Percentiles rank a stretch among this genome's conserved stretches.
Evolutionary conservation across 768 basidiomycete genomes (phyloP).

Genomic region (Coprinellus micaceus): DNA sequence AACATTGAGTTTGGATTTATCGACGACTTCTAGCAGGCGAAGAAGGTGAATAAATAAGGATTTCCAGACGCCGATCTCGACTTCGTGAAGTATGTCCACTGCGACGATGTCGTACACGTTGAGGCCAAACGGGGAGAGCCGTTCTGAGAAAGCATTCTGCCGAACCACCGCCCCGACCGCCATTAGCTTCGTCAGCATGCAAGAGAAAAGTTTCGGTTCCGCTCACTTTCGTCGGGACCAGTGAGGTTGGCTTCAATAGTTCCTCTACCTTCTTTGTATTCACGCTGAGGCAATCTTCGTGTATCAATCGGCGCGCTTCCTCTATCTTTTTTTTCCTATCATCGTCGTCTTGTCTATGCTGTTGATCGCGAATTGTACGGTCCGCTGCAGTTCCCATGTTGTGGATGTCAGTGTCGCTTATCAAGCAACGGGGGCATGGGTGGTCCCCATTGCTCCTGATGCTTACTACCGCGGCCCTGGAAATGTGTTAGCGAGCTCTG

Average conservation of each 20-base stretch:
- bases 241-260: neutral
- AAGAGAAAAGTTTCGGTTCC: too few relatives aligned
- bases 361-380: neutral
- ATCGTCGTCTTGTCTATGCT: neutral
- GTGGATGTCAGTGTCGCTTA: conserved; percentile 22
- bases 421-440: conserved; percentile 32
- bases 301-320: neutral
- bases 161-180: too few relatives aligned
- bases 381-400: conserved; percentile 15
- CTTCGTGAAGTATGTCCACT: conserved; percentile 36
- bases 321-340: neutral
- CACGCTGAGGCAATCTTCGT: neutral
- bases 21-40: conserved; percentile 25
- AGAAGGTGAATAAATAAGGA: conserved; percentile 31
- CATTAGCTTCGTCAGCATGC: too few relatives aligned
- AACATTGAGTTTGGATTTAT: neutral
- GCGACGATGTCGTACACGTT: conserved; percentile 26
- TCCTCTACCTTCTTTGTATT: neutral
- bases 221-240: neutral
- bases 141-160: conserved; percentile 32
- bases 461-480: conserved; percentile 16
- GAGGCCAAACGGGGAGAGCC: conserved; percentile 16
- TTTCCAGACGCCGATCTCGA: conserved; percentile 38
- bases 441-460: conserved; percentile 32
- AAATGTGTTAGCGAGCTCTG: too few relatives aligned